Base-by-base conservation (phyloP, 2,329 filamentous ascomycete genomes). In the Xylariales sp. region DNA sequence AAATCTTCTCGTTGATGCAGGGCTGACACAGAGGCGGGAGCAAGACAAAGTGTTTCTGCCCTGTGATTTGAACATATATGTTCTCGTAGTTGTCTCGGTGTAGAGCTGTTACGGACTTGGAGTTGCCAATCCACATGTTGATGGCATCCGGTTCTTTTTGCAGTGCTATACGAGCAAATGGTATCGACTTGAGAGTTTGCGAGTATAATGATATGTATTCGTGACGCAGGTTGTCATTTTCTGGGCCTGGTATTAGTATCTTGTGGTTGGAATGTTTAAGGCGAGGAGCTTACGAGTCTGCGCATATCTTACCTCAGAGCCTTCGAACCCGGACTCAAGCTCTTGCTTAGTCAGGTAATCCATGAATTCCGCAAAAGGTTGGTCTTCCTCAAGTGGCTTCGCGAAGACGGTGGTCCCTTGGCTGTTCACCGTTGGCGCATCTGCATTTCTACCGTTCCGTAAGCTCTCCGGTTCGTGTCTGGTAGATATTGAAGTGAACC, bases 41-140 rank as follows among this genome's bases (percentile, higher is more conserved):
- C 1, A 93, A 68, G 0, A 82, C 74, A 51, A 93, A 93, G 51
- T 86, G 79, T 58, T 93, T 93, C 42, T 66, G 65, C 0, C 87
- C 88, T 1, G 80, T 60, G 11, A 91, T 62, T 54, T 91, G 86
- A 1, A 88, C 83, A 59, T 90, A 93, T 1, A 93, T 73, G 58
- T 93, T 93, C 60, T 93, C 86, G 60, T 90, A 91, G 53, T 86
- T 86, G 63, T 93, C 88, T 54, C 84, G 86, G 64, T 93, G 88
- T 40, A 90, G 61, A 0, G 84, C 82, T 0, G 86, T 90, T 1
- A 76, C 71, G 19, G 81, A 86, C 27, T 69, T 70, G 1, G 78
- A 78, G 62, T 87, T 86, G 40, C 87, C 87, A 37, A 93, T 80
- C 87, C 87, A 91, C 54, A 93, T 71, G 57, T 93, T 93, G 46